Evolutionary conservation across 2,329 filamentous ascomycete genomes (phyloP), one percentile per base, ranked within the genome.

Genomic region (Phaeosphaeriaceae sp.): DNA sequence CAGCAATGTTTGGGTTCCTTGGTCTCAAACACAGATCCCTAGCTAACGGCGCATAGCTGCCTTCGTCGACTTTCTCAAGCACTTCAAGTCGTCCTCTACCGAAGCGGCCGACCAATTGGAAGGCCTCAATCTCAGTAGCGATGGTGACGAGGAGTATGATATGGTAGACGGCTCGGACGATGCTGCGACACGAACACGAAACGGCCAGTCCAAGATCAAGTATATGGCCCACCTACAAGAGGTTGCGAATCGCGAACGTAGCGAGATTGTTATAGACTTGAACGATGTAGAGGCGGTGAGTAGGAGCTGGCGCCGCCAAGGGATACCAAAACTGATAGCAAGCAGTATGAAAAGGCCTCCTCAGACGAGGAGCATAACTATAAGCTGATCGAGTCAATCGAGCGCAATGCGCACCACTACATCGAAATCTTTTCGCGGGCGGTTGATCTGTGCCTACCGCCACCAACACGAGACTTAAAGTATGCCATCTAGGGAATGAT

Each of bases 381-480:
- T 56, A 85, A 87, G 61, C 79, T 97, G 40, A 88, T 96, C 16
- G 83, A 89, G 38, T 95, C 89, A 1, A 89, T 99, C 64, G 90
- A 94, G 77, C 83, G 82, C 61, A 99, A 99, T 75, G 91, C 94
- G 13, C 89, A 94, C 68, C 94, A 96, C 73, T 99, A 99, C 70
- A 87, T 97, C 60, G 94, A 99, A 67, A 84, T 97, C 50, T 76
- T 97, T 50, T 93, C 93, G 2, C 83, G 88, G 59, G 94, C 94
- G 6, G 87, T 97, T 36, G 94, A 99, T 76, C 88, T 86, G 50
- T 82, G 90, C 45, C 86, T 99, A 83, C 94, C 94, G 1, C 80
- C 83, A 54, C 88, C 92, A 33, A 88, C 84, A 12, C 81, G 81
- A 44, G 91, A 96, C 58, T 82, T 93, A 60, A 92, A 84, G 84